Base-by-base conservation (phyloP, 164 flowering plant genomes). In the Vitis rotundifolia region DNA sequence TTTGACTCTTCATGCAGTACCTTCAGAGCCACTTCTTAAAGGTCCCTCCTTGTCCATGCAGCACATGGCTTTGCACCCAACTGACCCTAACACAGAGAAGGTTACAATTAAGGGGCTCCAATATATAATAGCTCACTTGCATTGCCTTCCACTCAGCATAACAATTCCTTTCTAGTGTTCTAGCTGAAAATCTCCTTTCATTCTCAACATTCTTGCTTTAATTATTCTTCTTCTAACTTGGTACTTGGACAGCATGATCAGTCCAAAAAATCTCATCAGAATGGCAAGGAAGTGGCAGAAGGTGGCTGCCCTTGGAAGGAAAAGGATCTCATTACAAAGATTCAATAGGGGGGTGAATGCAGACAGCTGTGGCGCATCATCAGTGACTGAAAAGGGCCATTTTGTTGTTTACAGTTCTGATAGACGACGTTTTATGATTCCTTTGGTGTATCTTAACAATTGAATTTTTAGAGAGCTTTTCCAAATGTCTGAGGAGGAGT, bases 261-360 rank as follows among this genome's bases (percentile, higher is more conserved):
- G 76, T 64, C 5, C 77, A 47, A 77, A 72, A 62, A 72, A 72
- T 49, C 80, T 81, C 51, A 49, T 75, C 64, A 70, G 52, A 61
- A 50, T 81, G 69, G 74, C 71, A 22, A 70, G 67, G 67, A 70
- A 75, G 63, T 75, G 81, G 81, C 64, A 63, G 31, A 70, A 63
- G 48, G 0, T 68, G 3, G 78, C 76, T 13, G 64, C 58, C 3
- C 22, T 15, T 1, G 51, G 57, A n/a, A 51, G 77, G 11, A 71
- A 63, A 50, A 64, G 76, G 19, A 73, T 77, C 37, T 51, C 69
- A 19, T 3, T 58, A 19, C 70, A 63, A 53, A 63, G 31, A 61
- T 14, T 16, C 22, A 11, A 15, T 6, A 51, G 1, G 37, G 50
- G 13, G 22, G 31, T 11, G 5, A 59, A 57, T 6, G 19, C 63